These are phyloP conservation scores for Tylopilus sp. DNA, from an alignment of 768 basidiomycete species.

Conservation along the genomic window DNA sequence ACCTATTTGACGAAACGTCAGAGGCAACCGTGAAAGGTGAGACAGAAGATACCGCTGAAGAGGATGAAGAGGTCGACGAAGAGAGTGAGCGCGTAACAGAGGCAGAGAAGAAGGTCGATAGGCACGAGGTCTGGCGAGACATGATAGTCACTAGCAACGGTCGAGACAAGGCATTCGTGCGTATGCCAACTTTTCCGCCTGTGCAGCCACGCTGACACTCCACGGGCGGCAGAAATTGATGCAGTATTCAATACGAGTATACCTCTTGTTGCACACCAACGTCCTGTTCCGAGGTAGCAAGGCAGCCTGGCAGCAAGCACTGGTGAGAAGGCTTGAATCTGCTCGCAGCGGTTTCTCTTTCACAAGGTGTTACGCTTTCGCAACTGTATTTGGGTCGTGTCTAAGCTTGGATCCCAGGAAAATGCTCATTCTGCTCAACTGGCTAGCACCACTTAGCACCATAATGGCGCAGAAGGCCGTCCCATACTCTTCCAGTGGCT, in stretches of 20 bases:
- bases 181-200: conserved; percentile 26
- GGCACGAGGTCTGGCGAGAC: conserved; percentile 77
- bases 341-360: conserved; percentile 62
- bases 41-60: conserved; percentile 22
- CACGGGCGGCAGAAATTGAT: conserved; percentile 65
- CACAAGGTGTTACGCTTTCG: conserved; percentile 50
- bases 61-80: conserved; percentile 45
- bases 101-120: conserved; percentile 45
- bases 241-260: conserved; percentile 77
- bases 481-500: conserved; percentile 47
- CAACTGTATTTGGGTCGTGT: background rate
- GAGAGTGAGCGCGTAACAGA: conserved; percentile 44
- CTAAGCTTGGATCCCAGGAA: conserved; percentile 47
- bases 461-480: conserved; percentile 69
- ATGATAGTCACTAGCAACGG: conserved; percentile 75
- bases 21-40: conserved; percentile 27
- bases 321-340: conserved; percentile 58
- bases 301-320: conserved; percentile 50
- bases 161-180: conserved; percentile 81
- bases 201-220: conserved; percentile 3
- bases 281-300: conserved; percentile 44
- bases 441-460: conserved; percentile 71
- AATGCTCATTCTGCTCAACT: conserved; percentile 79
- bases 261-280: conserved; percentile 64
- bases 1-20: conserved; percentile 43